Evolutionary conservation across 352 stramenopile species (phyloP).

Genomic region (Lagenidium sp.): DNA sequence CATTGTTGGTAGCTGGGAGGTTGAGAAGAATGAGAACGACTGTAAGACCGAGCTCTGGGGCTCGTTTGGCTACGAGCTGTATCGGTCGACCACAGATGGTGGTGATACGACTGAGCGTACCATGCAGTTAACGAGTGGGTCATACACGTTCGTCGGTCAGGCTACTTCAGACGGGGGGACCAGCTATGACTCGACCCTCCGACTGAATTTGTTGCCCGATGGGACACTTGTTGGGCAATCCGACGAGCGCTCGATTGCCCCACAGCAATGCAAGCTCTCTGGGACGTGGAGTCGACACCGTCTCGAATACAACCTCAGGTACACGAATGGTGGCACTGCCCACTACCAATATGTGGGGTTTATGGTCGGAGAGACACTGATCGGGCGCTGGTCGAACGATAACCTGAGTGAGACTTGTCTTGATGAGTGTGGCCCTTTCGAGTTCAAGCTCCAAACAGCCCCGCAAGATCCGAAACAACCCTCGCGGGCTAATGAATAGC

Average conservation of each 20-base stretch:
- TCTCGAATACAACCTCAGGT: neutral
- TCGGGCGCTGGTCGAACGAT: neutral
- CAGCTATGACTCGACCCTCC: conserved; percentile 5
- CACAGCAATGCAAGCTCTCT: conserved; percentile 4
- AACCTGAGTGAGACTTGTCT: neutral
- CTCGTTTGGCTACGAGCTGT: too few species aligned
- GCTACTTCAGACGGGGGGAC: too few species aligned
- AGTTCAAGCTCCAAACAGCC: neutral
- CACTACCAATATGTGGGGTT: neutral
- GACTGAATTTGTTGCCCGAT: neutral
- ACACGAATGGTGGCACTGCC: neutral
- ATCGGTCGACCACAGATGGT: neutral
- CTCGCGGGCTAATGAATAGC: too few species aligned
- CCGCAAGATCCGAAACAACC: conserved; percentile 3
- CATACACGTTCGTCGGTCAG: too few species aligned
- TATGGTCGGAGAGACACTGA: neutral
- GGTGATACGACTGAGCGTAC: too few species aligned
- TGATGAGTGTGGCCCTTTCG: neutral
- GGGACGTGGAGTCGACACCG: conserved; percentile 1
- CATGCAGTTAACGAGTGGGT: too few species aligned
- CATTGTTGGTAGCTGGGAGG: conserved; percentile 4
- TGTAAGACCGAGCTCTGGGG: neutral
- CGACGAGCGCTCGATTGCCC: conserved; percentile 5
- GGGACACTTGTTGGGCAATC: neutral
- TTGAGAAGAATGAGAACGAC: neutral